Evolutionary conservation across 139 green algal genomes (phyloP).

Genomic region (Chlamydomonas incerta): DNA sequence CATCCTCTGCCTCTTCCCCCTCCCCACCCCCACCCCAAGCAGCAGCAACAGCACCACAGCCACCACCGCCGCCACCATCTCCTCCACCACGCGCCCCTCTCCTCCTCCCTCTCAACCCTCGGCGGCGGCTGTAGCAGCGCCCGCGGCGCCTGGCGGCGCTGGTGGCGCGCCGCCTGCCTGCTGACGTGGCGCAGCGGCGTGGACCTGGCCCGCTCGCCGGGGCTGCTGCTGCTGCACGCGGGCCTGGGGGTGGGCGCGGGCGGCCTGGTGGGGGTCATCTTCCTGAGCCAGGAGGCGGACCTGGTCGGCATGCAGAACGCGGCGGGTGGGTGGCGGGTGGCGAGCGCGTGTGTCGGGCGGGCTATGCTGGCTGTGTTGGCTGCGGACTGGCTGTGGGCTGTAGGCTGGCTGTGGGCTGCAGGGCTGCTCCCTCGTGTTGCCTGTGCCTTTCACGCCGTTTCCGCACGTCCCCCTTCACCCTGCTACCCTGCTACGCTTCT

Average conservation of each 20-base stretch:
- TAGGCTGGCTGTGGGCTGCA: too few species aligned
- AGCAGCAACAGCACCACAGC: background rate
- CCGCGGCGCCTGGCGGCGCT: background rate
- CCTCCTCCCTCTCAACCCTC: too few species aligned
- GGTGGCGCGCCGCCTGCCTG: slow-evolving; percentile 31
- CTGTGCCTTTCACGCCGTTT: too few species aligned
- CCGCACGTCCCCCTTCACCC: too few species aligned
- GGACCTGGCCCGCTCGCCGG: slow-evolving; percentile 70
- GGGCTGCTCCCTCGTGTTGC: too few species aligned
- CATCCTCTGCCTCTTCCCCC: too few species aligned
- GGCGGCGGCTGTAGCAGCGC: background rate
- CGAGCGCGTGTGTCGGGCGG: slow-evolving; percentile 7
- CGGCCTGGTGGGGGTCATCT: slow-evolving; percentile 79
- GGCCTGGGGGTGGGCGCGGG: slow-evolving; percentile 61
- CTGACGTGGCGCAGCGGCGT: slow-evolving; percentile 30
- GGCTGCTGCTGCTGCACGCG: slow-evolving; percentile 75
- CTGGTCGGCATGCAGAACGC: slow-evolving; percentile 74
- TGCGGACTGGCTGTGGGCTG: too few species aligned
- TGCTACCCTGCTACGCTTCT: too few species aligned
- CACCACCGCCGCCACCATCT: too few species aligned
- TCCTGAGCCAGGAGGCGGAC: slow-evolving; percentile 61
- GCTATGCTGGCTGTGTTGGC: too few species aligned
- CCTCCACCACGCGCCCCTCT: too few species aligned
- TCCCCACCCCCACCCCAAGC: background rate
- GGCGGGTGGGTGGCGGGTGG: background rate